Percentiles rank a stretch among this genome's conserved stretches.
Conservation (phyloP, 2,329 filamentous ascomycete species). For the Cryphonectria parasitica region DNA sequence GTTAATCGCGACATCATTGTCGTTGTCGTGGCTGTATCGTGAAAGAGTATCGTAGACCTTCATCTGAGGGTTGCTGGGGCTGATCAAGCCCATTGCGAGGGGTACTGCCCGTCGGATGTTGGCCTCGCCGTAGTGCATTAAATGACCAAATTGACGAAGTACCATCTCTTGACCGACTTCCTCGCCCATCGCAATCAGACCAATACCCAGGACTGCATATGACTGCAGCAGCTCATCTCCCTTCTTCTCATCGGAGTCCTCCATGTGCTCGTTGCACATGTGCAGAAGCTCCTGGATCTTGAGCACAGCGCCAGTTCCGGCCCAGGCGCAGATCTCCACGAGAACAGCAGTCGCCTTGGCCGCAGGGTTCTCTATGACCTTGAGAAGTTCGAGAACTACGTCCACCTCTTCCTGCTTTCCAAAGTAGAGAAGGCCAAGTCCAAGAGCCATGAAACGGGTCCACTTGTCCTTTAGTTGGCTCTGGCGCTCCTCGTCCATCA, state of each 20-base stretch:
- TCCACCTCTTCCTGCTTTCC: constrained; percentile 98
- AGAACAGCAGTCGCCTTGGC: constrained; percentile 93
- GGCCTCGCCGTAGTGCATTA: constrained; percentile 98
- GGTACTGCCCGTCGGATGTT: constrained; percentile 97
- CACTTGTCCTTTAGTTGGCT: constrained; percentile 96
- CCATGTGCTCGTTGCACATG: constrained; percentile 96
- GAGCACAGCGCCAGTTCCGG: constrained; percentile 92
- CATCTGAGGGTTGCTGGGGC: constrained; percentile 98
- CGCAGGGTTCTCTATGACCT: constrained; percentile 96
- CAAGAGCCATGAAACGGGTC: constrained; percentile 95
- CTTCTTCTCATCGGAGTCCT: constrained; percentile 92
- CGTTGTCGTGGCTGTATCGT: constrained; percentile 96
- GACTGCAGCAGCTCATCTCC: constrained; percentile 94
- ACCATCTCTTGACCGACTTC: constrained; percentile 99
- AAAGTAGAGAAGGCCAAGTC: constrained; percentile 91
- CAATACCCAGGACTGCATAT: constrained; percentile 93
- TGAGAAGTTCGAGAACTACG: constrained; percentile 93
- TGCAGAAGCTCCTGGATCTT: constrained; percentile 97
- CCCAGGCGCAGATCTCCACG: constrained; percentile 96
- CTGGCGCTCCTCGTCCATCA: constrained; percentile 91
- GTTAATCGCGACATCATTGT: constrained; percentile 97
- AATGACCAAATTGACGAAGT: constrained; percentile 91
- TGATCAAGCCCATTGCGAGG: constrained; percentile 93
- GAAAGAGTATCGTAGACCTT: constrained; percentile 99
- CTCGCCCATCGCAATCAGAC: constrained; percentile 95